phyloP scores from a whole-genome alignment of 768 basidiomycete species.

The Serpula lacrymans region DNA sequence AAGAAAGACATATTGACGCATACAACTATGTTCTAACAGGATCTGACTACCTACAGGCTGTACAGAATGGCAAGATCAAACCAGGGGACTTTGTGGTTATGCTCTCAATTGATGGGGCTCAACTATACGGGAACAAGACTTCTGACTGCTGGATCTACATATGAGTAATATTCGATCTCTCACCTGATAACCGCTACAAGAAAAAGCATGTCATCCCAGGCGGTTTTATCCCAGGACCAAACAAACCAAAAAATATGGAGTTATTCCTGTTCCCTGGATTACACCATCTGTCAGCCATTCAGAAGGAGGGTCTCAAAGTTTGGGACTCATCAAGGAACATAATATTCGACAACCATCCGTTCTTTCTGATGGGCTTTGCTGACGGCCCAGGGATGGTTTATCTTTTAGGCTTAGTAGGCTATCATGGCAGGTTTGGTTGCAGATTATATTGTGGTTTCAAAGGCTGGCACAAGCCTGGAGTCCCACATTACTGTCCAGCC shows the following conservation, averaged over 20 bases:
- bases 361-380: slow-evolving; percentile 16
- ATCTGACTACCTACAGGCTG: slow-evolving; percentile 25
- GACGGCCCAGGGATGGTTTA: slow-evolving; percentile 21
- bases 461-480: slow-evolving; percentile 15
- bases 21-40: too few relatives aligned
- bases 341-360: slow-evolving; percentile 7
- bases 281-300: slow-evolving; percentile 29
- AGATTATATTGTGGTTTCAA: slow-evolving; percentile 15
- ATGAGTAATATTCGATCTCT: slow-evolving; percentile 33
- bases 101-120: slow-evolving; percentile 35
- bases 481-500: slow-evolving; percentile 19
- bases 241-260: slow-evolving; percentile 29
- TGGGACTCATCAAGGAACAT: slow-evolving; percentile 16
- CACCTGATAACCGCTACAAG: slow-evolving; percentile 24
- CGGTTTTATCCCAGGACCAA: slow-evolving; percentile 25
- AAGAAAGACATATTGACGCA: too few relatives aligned
- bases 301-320: slow-evolving; percentile 20
- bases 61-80: slow-evolving; percentile 11
- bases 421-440: slow-evolving; percentile 18
- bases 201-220: slow-evolving; percentile 27
- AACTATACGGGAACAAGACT: slow-evolving; percentile 33
- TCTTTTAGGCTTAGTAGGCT: slow-evolving; percentile 24
- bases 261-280: slow-evolving; percentile 27
- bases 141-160: slow-evolving; percentile 31
- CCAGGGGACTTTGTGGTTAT: slow-evolving; percentile 29